Percentiles rank a stretch among this genome's conserved stretches.
These are phyloP conservation scores for Penicillium silybi DNA, from an alignment of 495 filamentous ascomycete species.

Conservation along the genomic window DNA sequence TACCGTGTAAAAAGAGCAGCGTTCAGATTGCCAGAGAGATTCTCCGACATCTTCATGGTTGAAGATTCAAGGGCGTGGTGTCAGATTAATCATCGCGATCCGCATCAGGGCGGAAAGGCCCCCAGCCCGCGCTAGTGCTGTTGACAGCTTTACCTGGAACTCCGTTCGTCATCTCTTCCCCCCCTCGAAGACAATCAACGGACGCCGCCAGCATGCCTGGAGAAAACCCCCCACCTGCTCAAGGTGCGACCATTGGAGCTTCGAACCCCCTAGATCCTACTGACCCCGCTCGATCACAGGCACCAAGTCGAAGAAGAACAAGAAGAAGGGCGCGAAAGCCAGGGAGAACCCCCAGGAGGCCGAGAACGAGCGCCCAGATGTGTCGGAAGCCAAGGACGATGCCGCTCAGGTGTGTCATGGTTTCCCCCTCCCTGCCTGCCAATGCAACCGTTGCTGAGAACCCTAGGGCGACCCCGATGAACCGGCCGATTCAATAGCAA, in stretches of 20 bases:
- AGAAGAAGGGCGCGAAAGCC: conserved; percentile 56
- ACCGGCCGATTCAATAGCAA: conserved; percentile 6
- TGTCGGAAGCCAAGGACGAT: conserved; percentile 10
- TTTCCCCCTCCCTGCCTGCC: background rate
- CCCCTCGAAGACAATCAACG: background rate
- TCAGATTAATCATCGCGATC: conserved; percentile 25
- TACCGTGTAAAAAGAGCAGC: background rate
- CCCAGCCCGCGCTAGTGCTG: conserved; percentile 32
- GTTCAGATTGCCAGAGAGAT: background rate
- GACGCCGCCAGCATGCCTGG: conserved; percentile 33
- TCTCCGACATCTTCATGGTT: background rate
- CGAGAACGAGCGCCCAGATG: conserved; percentile 12
- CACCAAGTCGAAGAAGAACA: conserved; percentile 64
- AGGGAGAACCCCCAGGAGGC: conserved; percentile 19
- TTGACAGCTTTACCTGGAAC: conserved; percentile 37
- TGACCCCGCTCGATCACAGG: conserved; percentile 22
- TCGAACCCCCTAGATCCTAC: background rate
- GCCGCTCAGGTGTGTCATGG: conserved; percentile 9
- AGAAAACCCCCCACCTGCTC: conserved; percentile 18
- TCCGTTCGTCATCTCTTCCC: conserved; percentile 5
- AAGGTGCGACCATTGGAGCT: conserved; percentile 16
- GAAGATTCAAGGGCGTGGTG: background rate
- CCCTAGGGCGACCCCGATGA: conserved; percentile 16
- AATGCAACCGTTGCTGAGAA: conserved; percentile 9
- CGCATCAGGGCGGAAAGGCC: conserved; percentile 16